Evolutionary conservation across 805 yeast species (phyloP).

Genomic region (Lipomyces oligophaga): DNA sequence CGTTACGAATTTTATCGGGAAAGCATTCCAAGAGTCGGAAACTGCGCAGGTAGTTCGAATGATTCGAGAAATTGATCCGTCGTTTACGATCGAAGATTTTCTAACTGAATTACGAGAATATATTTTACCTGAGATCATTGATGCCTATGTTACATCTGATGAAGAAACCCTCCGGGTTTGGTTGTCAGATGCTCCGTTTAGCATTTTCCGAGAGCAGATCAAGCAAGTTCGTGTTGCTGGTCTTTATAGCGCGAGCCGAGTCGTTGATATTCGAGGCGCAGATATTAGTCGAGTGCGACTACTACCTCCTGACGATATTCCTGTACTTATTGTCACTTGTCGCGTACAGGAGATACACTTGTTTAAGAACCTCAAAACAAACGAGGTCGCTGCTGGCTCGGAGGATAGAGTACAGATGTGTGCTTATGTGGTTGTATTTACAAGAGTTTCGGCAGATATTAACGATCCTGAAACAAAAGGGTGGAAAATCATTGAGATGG

Average conservation of each 20-base stretch:
- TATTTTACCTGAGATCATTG: constrained; percentile 91
- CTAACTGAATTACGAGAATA: constrained; percentile 81
- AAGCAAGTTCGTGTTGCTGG: constrained; percentile 91
- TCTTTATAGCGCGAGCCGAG: constrained; percentile 82
- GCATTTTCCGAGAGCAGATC: constrained; percentile 89
- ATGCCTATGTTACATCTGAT: constrained; percentile 91
- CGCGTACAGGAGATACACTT: constrained; percentile 94
- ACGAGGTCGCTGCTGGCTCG: constrained; percentile 92
- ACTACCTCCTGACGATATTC: constrained; percentile 85
- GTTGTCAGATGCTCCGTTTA: constrained; percentile 96
- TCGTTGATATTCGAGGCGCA: constrained; percentile 91
- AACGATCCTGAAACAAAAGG: constrained; percentile 91
- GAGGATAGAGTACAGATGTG: constrained; percentile 89
- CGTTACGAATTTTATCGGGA: constrained; percentile 71
- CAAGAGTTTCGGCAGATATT: constrained; percentile 88
- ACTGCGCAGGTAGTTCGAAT: constrained; percentile 84
- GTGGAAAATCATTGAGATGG: constrained; percentile 93
- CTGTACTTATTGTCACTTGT: constrained; percentile 89
- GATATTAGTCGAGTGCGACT: constrained; percentile 85
- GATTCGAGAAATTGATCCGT: constrained; percentile 86
- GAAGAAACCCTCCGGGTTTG: constrained; percentile 76
- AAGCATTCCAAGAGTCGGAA: constrained; percentile 94
- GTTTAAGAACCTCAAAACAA: constrained; percentile 84
- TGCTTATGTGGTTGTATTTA: constrained; percentile 93
- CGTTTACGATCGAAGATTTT: constrained; percentile 74